A percentile compares a stretch with the other conserved stretches of the same genome.
Evolutionary conservation across 176 grass and related monocot species (phyloP).

Genomic region (Triticum urartu): DNA sequence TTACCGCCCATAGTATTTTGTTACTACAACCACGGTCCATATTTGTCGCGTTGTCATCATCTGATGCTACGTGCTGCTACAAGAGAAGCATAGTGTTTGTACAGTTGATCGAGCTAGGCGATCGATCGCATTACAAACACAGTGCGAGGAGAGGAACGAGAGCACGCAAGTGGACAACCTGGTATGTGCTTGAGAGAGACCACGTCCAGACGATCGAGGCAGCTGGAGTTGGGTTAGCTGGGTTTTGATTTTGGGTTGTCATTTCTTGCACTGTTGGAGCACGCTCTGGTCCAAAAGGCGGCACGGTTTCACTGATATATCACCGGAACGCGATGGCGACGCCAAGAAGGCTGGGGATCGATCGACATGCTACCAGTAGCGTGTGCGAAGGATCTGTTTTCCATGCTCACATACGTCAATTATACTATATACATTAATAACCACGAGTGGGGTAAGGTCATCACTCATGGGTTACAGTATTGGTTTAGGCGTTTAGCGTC

Average conservation of each 20-base stretch:
- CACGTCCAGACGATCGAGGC: background rate
- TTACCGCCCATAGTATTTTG: background rate
- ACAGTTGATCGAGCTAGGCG: background rate
- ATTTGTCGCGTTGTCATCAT: background rate
- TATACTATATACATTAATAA: slow-evolving; percentile 21
- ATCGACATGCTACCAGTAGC: background rate
- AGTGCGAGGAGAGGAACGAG: no score
- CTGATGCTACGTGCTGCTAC: background rate
- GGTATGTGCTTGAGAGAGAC: background rate
- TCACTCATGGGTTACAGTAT: background rate
- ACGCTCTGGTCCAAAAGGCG: slow-evolving; percentile 31
- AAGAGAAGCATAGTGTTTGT: no score
- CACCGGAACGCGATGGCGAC: background rate
- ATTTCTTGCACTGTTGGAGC: background rate
- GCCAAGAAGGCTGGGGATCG: no score
- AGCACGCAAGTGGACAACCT: background rate
- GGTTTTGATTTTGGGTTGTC: background rate
- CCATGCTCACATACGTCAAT: no score
- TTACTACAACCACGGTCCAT: background rate
- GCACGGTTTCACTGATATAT: background rate
- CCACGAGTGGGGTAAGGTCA: background rate
- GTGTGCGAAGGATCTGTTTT: slow-evolving; percentile 19
- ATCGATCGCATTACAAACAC: background rate
- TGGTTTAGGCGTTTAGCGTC: slow-evolving; percentile 28
- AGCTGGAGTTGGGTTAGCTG: no score